Conservation (phyloP, 1,284 basidiomycete species). For the Microbotryum saponariae region DNA sequence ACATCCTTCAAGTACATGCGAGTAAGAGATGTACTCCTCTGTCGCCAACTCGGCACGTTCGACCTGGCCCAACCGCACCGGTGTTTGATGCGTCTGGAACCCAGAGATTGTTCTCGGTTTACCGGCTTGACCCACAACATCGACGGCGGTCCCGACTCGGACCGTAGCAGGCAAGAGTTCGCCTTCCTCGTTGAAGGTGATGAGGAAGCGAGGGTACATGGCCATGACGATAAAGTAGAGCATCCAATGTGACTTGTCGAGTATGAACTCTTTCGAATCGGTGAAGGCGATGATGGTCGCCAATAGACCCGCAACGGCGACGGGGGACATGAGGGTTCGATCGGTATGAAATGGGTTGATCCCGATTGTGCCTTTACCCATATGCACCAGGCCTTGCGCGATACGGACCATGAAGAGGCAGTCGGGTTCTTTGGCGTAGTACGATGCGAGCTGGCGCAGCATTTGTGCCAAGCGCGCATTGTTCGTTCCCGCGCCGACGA, state of each 20-base stretch:
- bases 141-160: conserved; percentile 87
- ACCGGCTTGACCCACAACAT: conserved; percentile 82
- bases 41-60: conserved; percentile 94
- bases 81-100: conserved; percentile 95
- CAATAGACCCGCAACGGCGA: conserved; percentile 84
- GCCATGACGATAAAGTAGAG: conserved; percentile 87
- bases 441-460: conserved; percentile 89
- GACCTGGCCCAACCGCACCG: conserved; percentile 84
- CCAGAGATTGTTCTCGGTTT: conserved; percentile 85
- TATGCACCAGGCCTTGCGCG: conserved; percentile 82
- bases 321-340: conserved; percentile 77
- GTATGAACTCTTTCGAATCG: conserved; percentile 68
- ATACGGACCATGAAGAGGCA: conserved; percentile 95
- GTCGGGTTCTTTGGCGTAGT: conserved; percentile 96
- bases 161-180: conserved; percentile 74
- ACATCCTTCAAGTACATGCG: conserved; percentile 80
- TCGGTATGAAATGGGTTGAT: conserved; percentile 96
- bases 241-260: conserved; percentile 98
- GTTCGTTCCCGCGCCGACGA: conserved; percentile 96
- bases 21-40: conserved; percentile 90
- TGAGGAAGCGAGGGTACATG: conserved; percentile 98
- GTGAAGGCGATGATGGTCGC: conserved; percentile 86
- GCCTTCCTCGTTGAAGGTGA: conserved; percentile 88
- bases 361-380: conserved; percentile 99
- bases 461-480: conserved; percentile 96